These are phyloP conservation scores for Aspergillus fructus DNA, from an alignment of 2,329 filamentous ascomycete genomes.

Conservation along the genomic window DNA sequence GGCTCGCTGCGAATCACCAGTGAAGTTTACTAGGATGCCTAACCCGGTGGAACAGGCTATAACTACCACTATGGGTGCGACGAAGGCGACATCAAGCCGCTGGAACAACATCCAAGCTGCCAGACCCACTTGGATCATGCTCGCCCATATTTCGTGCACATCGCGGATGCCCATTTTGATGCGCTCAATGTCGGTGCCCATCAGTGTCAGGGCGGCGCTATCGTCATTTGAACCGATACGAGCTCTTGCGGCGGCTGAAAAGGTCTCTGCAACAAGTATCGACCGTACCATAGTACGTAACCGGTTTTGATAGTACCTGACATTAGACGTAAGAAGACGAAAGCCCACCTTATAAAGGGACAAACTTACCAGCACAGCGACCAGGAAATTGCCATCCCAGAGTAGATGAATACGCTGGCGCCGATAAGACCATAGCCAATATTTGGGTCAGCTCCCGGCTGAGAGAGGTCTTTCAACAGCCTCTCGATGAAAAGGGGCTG, in stretches of 20 bases:
- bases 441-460: constrained; percentile 14
- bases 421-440: constrained; percentile 24
- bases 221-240: not conserved
- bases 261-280: constrained; percentile 10
- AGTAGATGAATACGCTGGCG: constrained; percentile 19
- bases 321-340: constrained; percentile 4
- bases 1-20: no score
- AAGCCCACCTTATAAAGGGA: not conserved
- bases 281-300: constrained; percentile 7
- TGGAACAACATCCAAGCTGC: no score
- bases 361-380: constrained; percentile 9
- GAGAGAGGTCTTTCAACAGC: constrained; percentile 16
- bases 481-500: constrained; percentile 28
- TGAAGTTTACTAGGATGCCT: no score
- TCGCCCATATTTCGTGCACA: no score
- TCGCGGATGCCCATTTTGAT: not conserved
- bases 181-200: not conserved
- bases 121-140: no score
- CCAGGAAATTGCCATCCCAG: constrained; percentile 15
- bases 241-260: constrained; percentile 1
- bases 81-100: no score
- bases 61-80: no score
- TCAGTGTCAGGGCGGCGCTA: not conserved
- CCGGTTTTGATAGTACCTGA: constrained; percentile 13
- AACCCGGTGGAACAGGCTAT: no score